A percentile compares a stretch with the other conserved stretches of the same genome.
phyloP scores from a whole-genome alignment of 2,329 filamentous ascomycete species.

The Pezicula radicicola region DNA sequence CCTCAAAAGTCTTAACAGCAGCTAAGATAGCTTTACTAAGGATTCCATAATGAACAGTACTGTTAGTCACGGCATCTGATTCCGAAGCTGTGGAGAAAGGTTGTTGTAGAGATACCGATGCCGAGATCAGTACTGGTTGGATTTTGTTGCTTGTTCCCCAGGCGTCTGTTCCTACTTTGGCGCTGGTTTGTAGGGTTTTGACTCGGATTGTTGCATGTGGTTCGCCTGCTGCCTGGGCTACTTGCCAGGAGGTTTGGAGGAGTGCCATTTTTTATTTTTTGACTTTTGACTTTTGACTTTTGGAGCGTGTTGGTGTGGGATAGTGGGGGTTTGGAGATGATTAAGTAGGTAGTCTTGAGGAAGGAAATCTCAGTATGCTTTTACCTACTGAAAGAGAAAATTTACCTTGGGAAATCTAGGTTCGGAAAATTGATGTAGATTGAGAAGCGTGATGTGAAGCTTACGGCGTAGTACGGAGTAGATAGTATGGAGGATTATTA shows the following conservation, averaged over 20 bases:
- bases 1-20: slow-evolving; percentile 21
- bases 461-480: no score
- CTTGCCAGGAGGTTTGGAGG: slow-evolving; percentile 8
- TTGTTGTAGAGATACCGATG: slow-evolving; percentile 51
- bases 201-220: slow-evolving; percentile 55
- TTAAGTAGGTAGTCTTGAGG: no score
- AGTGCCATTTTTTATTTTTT: background rate
- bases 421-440: no score
- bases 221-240: slow-evolving; percentile 29
- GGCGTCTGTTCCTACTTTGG: slow-evolving; percentile 48
- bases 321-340: no score
- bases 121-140: slow-evolving; percentile 62
- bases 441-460: no score
- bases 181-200: slow-evolving; percentile 41
- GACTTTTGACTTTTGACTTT: no score
- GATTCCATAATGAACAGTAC: slow-evolving; percentile 73
- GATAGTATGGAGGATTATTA: no score
- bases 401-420: no score
- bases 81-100: slow-evolving; percentile 56
- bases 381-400: no score
- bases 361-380: no score
- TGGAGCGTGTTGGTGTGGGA: no score
- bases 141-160: slow-evolving; percentile 59
- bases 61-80: slow-evolving; percentile 58
- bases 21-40: slow-evolving; percentile 63